Evolutionary conservation across 345 rosid genomes (phyloP).

Genomic region (Ceriops decandra): DNA sequence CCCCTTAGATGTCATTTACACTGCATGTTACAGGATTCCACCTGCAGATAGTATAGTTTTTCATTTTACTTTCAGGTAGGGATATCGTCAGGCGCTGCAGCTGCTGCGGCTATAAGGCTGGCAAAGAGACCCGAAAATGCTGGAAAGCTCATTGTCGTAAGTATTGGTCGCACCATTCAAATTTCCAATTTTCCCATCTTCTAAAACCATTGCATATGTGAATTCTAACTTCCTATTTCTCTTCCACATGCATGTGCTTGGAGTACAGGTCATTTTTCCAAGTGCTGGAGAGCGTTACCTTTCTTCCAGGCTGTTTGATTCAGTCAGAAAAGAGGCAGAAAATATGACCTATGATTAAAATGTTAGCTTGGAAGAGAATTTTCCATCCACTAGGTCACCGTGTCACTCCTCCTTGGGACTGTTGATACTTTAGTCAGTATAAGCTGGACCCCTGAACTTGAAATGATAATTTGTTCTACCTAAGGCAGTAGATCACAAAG

Average conservation of each 20-base stretch:
- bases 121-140: constrained; percentile 83
- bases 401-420: too few relatives aligned
- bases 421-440: too few relatives aligned
- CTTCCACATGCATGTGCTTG: background rate
- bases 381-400: too few relatives aligned
- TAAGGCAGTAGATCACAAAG: too few relatives aligned
- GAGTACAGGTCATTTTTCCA: constrained; percentile 7
- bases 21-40: background rate
- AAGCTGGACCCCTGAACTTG: too few relatives aligned
- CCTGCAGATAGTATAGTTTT: background rate
- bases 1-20: too few relatives aligned
- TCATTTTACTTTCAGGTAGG: constrained; percentile 52
- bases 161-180: constrained; percentile 15
- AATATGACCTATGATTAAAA: constrained; percentile 8
- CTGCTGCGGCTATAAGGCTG: constrained; percentile 69
- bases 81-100: constrained; percentile 87
- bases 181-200: background rate
- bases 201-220: background rate
- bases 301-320: constrained; percentile 11
- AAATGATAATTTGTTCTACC: too few relatives aligned
- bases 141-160: constrained; percentile 83
- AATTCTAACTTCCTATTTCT: background rate
- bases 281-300: constrained; percentile 15
- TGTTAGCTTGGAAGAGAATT: background rate
- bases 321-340: constrained; percentile 13